Base-by-base conservation (phyloP, 106 monocot genomes). In the Iris macrosiphon region DNA sequence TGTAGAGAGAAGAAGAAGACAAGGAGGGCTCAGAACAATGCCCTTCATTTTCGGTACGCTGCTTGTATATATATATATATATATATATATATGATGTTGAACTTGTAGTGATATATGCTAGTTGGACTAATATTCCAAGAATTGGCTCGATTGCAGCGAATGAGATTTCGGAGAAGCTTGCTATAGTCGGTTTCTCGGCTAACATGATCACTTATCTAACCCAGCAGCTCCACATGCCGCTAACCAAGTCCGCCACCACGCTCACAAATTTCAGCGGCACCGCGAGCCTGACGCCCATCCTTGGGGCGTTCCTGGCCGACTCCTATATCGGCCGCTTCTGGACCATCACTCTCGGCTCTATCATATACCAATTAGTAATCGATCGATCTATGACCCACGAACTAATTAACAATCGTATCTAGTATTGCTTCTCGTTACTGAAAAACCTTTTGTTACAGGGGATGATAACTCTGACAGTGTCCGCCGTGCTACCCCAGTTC, bases 191-290 rank as follows among this genome's bases (percentile, higher is more conserved):
- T 0, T 86, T 92, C 63, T 60, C 73, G 6, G 79, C 92, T 0
- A 92, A 92, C 87, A 92, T 92, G 92, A 50, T 92, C 16, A 79
- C 55, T 3, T 92, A 92, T 65, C 41, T 92, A 15, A 92, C 92
- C 2, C 62, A 77, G 50, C 74, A 92, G 71, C 76, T 87, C 9
- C 79, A 87, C 62, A 61, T 92, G 76, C 92, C 92, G 0, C 58
- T 80, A 12, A 59, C 68, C 13, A 80, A 87, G 56, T 76, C 87
- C 18, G 87, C 92, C 59, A 87, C 45, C 54, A 87, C 92, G n/a
- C 70, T 87, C 53, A 92, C 87, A 5, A 92, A 87, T 79, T 92
- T 87, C 63, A 49, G 69, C 53, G 92, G 87, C 64, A 75, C 83
- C 26, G 79, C 87, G 22, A 80, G 87, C 76, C 44, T 87, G 20